Evolutionary conservation across 495 filamentous ascomycete species (phyloP), one percentile per base, ranked within the genome.

Genomic region (Clavariopsis aquatica): DNA sequence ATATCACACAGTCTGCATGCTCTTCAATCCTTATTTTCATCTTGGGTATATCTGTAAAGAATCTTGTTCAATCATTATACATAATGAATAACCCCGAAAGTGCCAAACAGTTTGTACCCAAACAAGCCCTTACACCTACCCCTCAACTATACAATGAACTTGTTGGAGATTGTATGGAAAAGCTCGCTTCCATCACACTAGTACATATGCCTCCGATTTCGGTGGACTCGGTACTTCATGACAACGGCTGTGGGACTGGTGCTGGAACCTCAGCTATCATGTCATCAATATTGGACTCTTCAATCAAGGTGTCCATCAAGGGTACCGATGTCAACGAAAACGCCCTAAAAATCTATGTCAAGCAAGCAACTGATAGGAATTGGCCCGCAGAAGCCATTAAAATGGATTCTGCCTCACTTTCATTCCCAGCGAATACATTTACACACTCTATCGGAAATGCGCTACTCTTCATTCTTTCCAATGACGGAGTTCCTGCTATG

Each of bases 201-300:
- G 41, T 49, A 19, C n/a, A 55, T 4, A 36, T 62, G 15, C 15
- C 28, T 9, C 34, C 59, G 1, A 52, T 55, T 1, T 7, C 26
- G 29, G 5, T 31, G 7, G 49, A 34, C 20, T 20, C 49, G 12
- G 49, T 62, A 15, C 19, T 62, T 26, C 28, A 41, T 45, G 59
- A 62, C 22, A 55, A 54, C 41, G 49, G 59, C 10, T 62, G 59
- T 46, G 49, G 59, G 29, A 62, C 49, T 19, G 59, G 59, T n/a
- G 59, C 59, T 15, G 59, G 23, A 27, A 53, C 47, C 5, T 47
- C 26, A 4, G 59, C 47, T 9, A 62, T 62, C 19, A 22, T 41
- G 2, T 34, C 31, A 12, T 5, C 47, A 24, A 8, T 27, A 12
- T 7, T 22, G 7, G 28, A n/a, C 8, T 10, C 28, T 2, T 8